phyloP scores from a whole-genome alignment of 148 eudicot genomes.

The Dianthus caryophyllus region DNA sequence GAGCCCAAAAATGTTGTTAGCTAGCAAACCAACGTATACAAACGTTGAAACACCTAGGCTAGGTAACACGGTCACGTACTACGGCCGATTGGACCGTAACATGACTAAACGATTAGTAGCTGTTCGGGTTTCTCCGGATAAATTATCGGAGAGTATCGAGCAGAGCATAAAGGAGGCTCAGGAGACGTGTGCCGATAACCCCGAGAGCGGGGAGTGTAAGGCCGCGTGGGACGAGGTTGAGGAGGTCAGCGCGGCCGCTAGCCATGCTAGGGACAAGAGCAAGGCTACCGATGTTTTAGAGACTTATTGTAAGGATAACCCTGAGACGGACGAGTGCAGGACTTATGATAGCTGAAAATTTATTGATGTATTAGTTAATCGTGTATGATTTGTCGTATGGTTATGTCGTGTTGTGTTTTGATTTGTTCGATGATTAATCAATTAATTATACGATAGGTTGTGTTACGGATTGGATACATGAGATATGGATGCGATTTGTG shows the following conservation, averaged over 20 bases:
- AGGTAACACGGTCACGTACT: slow-evolving; percentile 11
- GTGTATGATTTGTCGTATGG: too few species aligned
- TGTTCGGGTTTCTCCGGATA: slow-evolving; percentile 49
- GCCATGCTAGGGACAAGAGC: slow-evolving; percentile 72
- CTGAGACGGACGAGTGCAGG: slow-evolving; percentile 82
- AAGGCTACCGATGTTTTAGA: slow-evolving; percentile 63
- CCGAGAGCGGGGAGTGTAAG: slow-evolving; percentile 72
- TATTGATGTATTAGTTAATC: too few species aligned
- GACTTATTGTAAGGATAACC: slow-evolving; percentile 74
- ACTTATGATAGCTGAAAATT: slow-evolving; percentile 54
- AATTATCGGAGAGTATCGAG: slow-evolving; percentile 53
- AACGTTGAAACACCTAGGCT: slow-evolving; percentile 33
- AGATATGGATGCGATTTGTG: too few species aligned
- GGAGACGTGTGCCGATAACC: slow-evolving; percentile 62
- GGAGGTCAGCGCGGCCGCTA: slow-evolving; percentile 83
- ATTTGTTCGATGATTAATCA: too few species aligned
- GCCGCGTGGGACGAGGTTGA: slow-evolving; percentile 98
- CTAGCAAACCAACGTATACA: slow-evolving; percentile 26
- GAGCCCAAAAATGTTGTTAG: slow-evolving; percentile 30
- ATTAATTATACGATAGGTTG: too few species aligned
- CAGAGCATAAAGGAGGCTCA: slow-evolving; percentile 71
- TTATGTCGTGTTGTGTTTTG: too few species aligned
- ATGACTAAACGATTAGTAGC: slow-evolving; percentile 33
- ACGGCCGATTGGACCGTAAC: slow-evolving; percentile 8
- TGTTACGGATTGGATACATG: too few species aligned